A percentile compares a stretch with the other conserved stretches of the same genome.
These are phyloP conservation scores for Meyerozyma athensensis DNA, from an alignment of 1,139 yeast genomes.

Conservation along the genomic window DNA sequence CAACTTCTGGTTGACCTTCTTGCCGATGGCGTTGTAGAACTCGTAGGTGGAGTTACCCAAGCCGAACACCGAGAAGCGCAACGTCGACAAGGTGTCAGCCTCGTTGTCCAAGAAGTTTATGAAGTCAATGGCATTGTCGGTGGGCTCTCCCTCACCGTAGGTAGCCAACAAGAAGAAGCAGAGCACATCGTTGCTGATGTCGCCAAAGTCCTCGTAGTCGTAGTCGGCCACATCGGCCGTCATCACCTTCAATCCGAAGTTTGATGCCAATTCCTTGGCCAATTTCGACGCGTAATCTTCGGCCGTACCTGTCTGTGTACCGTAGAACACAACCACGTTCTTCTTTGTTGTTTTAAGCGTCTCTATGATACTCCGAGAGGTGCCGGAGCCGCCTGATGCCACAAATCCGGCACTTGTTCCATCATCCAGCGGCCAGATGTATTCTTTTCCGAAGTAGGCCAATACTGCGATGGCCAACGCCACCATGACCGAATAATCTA, in stretches of 20 bases:
- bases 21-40: slow-evolving; percentile 80
- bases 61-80: slow-evolving; percentile 76
- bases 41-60: slow-evolving; percentile 93
- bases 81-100: slow-evolving; percentile 55
- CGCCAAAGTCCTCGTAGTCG: slow-evolving; percentile 71
- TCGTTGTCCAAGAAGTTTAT: slow-evolving; percentile 55
- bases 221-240: slow-evolving; percentile 84
- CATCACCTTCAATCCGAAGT: slow-evolving; percentile 80
- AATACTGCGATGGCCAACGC: slow-evolving; percentile 60
- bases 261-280: slow-evolving; percentile 79
- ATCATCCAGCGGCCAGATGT: slow-evolving; percentile 40
- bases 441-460: slow-evolving; percentile 65
- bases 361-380: slow-evolving; percentile 59
- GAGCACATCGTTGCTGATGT: slow-evolving; percentile 47
- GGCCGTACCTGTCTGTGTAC: slow-evolving; percentile 99
- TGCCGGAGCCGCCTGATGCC: slow-evolving; percentile 32
- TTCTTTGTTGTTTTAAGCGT: slow-evolving; percentile 61
- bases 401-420: slow-evolving; percentile 39
- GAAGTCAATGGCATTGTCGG: slow-evolving; percentile 85
- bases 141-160: slow-evolving; percentile 98
- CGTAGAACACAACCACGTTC: slow-evolving; percentile 78
- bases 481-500: slow-evolving; percentile 67
- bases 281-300: slow-evolving; percentile 93
- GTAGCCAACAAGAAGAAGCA: slow-evolving; percentile 82
- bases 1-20: slow-evolving; percentile 44